Base-by-base conservation (phyloP, 345 rosid species). In the Mercurialis annua region DNA sequence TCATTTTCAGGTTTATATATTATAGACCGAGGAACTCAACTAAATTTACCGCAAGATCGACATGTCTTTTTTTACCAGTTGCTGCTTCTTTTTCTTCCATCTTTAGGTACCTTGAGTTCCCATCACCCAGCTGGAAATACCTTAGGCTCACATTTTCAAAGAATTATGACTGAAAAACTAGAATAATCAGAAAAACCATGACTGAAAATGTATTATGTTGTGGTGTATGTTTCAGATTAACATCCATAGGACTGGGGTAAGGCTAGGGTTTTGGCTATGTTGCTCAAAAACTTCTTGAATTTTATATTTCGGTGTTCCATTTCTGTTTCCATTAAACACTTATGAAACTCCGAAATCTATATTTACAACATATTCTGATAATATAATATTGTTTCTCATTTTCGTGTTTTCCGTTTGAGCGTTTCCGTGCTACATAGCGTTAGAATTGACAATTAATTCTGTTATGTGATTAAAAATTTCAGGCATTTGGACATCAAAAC, bases 171-270 rank as follows among this genome's bases (percentile, higher is more conserved):
- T 42, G 16, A 42, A 17, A 42, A 18, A 16, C 21, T 21, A 4
- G 54, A 27, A 56, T 20, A 54, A 55, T 43, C 17, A 29, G 36
- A 6, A 54, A n/a, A 33, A 21, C 10, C 11, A 26, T 9, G 30
- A 50, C 27, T 21, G 34, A 48, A 65, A 66, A 30, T 46, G 55
- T 11, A 27, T 26, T 54, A 40, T 26, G 21, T 5, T 5, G 24
- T 23, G 18, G 11, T 51, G 34, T 65, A 47, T 50, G 49, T 58
- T 20, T 36, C 12, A 36, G 58, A n/a, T 65, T 50, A 51, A 51
- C 59, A 65, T 36, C 12, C 20, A 12, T 20, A 3, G 44, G 56
- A 43, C 27, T 20, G 17, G 15, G 52, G 16, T 5, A n/a, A n/a
- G n/a, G n/a, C n/a, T n/a, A n/a, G n/a, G n/a, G n/a, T n/a, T n/a